Evolutionary conservation across 2,329 filamentous ascomycete species (phyloP).

Genomic region (Monosporascus sp.): DNA sequence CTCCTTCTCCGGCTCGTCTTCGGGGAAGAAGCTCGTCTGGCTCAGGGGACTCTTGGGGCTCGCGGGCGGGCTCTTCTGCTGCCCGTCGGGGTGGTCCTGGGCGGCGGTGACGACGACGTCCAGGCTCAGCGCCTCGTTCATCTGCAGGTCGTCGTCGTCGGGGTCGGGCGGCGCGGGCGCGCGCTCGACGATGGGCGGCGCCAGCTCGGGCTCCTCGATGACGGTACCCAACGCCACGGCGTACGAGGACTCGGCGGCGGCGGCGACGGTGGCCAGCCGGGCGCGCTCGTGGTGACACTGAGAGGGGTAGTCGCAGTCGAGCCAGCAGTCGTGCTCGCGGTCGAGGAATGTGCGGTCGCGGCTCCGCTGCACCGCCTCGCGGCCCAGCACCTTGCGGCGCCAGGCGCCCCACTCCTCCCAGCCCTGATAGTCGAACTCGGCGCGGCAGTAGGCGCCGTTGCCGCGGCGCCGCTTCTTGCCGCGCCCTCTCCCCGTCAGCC

Average conservation of each 20-base stretch:
- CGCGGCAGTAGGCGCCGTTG: conserved; percentile 12
- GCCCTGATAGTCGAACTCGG: conserved; percentile 24
- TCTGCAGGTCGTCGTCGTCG: conserved; percentile 11
- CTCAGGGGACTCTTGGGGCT: conserved; percentile 15
- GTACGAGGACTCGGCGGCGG: conserved; percentile 28
- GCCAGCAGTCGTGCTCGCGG: conserved; percentile 16
- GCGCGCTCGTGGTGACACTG: conserved; percentile 35
- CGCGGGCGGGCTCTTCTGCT: conserved; percentile 3
- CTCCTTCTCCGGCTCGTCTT: background rate
- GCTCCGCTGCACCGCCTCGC: conserved; percentile 16
- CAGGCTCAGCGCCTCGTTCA: conserved; percentile 7
- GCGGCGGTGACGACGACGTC: background rate
- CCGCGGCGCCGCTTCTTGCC: conserved; percentile 16
- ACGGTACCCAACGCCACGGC: background rate
- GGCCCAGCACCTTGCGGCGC: conserved; percentile 20
- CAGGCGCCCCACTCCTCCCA: conserved; percentile 25
- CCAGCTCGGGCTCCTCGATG: conserved; percentile 23
- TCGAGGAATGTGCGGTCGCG: conserved; percentile 16
- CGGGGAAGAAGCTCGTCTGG: conserved; percentile 12
- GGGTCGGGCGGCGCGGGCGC: background rate
- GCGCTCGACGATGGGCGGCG: conserved; percentile 4
- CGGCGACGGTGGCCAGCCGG: conserved; percentile 39
- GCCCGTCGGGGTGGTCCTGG: background rate
- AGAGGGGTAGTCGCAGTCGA: conserved; percentile 34
- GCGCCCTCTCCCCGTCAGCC: background rate